phyloP scores from a whole-genome alignment of 2,329 filamentous ascomycete genomes.

The Aureobasidium melanogenum region DNA sequence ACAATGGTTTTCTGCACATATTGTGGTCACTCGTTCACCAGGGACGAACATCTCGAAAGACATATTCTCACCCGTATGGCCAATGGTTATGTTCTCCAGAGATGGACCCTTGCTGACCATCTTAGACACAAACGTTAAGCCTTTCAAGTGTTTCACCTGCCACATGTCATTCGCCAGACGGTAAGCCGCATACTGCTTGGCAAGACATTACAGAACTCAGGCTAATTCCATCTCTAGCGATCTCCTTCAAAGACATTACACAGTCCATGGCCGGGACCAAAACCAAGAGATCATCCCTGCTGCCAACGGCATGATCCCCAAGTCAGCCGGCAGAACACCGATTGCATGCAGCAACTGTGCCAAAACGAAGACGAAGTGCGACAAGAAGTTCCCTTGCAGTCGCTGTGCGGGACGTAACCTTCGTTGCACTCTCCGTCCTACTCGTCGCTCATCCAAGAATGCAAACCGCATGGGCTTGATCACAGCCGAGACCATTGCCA shows the following conservation, averaged over 20 bases:
- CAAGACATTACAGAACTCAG: constrained; percentile 1
- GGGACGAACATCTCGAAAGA: constrained; percentile 44
- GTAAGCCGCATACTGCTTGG: constrained; percentile 25
- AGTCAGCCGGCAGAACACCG: constrained; percentile 42
- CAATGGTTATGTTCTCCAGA: neutral
- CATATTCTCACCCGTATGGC: constrained; percentile 43
- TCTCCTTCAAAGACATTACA: constrained; percentile 43
- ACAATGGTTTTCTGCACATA: constrained; percentile 46
- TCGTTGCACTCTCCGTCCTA: constrained; percentile 39
- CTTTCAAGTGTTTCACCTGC: constrained; percentile 46
- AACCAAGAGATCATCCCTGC: constrained; percentile 41
- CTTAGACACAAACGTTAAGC: constrained; percentile 46
- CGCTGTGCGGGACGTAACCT: constrained; percentile 42
- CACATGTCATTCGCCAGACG: constrained; percentile 46
- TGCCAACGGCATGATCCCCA: constrained; percentile 42
- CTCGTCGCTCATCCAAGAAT: constrained; percentile 39
- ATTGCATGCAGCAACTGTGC: constrained; percentile 47
- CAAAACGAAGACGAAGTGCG: constrained; percentile 47
- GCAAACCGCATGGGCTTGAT: constrained; percentile 27
- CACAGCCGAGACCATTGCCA: constrained; percentile 16
- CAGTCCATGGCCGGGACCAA: constrained; percentile 41
- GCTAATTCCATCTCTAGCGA: constrained; percentile 29
- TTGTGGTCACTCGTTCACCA: constrained; percentile 44
- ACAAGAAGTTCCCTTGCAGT: constrained; percentile 47
- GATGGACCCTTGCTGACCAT: neutral